These are phyloP conservation scores for Penicillium steckii DNA, from an alignment of 495 filamentous ascomycete genomes.

Conservation along the genomic window DNA sequence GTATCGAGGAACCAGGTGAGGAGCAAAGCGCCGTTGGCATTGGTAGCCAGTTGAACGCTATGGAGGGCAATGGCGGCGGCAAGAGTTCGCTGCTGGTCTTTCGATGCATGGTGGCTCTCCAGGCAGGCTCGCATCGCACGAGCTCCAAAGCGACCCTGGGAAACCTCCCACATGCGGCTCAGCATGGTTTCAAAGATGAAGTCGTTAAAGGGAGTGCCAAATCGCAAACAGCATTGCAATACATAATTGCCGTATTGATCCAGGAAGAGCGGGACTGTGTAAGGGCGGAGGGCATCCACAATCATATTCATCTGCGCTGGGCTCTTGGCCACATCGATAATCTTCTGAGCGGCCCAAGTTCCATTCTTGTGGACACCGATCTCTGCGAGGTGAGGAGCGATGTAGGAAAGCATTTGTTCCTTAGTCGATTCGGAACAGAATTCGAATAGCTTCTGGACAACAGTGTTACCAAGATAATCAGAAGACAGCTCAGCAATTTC, in stretches of 20 bases:
- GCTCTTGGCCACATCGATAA: constrained; percentile 91
- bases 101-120: constrained; percentile 92
- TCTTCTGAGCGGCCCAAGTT: constrained; percentile 99
- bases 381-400: constrained; percentile 88
- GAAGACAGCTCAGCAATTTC: constrained; percentile 93
- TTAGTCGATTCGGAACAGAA: constrained; percentile 88
- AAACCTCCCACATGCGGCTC: constrained; percentile 88
- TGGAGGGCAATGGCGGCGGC: constrained; percentile 93
- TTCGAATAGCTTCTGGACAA: constrained; percentile 98
- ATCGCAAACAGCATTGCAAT: constrained; percentile 90
- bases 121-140: constrained; percentile 95
- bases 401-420: constrained; percentile 85
- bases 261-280: constrained; percentile 85
- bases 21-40: constrained; percentile 90
- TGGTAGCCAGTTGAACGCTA: constrained; percentile 94
- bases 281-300: constrained; percentile 77
- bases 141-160: constrained; percentile 91
- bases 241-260: constrained; percentile 99
- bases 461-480: constrained; percentile 96
- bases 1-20: constrained; percentile 99
- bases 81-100: constrained; percentile 93
- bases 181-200: constrained; percentile 99
- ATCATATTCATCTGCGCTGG: constrained; percentile 81
- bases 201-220: constrained; percentile 82
- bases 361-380: constrained; percentile 99